These are phyloP conservation scores for Sphaerobolus stellatus DNA, from an alignment of 1,284 basidiomycete genomes.

Conservation along the genomic window DNA sequence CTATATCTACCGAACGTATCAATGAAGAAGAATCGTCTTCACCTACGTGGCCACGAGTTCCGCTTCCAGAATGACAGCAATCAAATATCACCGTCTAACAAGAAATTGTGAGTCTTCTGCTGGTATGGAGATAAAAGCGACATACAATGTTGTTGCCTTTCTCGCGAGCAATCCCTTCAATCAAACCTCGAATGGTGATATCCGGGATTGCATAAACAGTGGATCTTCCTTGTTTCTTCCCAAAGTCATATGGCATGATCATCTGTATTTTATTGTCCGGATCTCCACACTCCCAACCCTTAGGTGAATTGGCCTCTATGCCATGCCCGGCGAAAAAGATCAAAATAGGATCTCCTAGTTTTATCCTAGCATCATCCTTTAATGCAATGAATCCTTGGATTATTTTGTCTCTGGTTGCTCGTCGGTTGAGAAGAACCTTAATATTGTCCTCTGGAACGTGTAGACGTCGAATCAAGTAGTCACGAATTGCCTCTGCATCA, in stretches of 20 bases:
- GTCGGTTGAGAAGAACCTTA: slow-evolving; percentile 50
- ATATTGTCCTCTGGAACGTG: slow-evolving; percentile 60
- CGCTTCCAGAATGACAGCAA: slow-evolving; percentile 55
- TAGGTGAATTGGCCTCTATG: slow-evolving; percentile 46
- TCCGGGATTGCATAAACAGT: slow-evolving; percentile 62
- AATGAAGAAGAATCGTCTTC: slow-evolving; percentile 43
- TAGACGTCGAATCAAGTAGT: slow-evolving; percentile 54
- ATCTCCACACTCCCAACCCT: slow-evolving; percentile 6
- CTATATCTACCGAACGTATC: slow-evolving; percentile 57
- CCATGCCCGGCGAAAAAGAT: slow-evolving; percentile 74
- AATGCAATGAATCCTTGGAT: slow-evolving; percentile 57
- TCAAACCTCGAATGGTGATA: slow-evolving; percentile 58
- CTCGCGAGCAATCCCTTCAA: slow-evolving; percentile 47
- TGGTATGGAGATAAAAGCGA: too few relatives aligned
- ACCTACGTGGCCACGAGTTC: slow-evolving; percentile 36
- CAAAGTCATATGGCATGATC: slow-evolving; percentile 63
- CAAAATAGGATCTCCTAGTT: slow-evolving; percentile 59
- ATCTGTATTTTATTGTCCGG: slow-evolving; percentile 46
- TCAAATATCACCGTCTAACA: slow-evolving; percentile 57
- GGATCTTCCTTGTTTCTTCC: slow-evolving; percentile 48
- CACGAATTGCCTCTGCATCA: slow-evolving; percentile 31
- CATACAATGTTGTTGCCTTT: slow-evolving; percentile 63
- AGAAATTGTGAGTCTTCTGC: neutral
- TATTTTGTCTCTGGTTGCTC: slow-evolving; percentile 59
- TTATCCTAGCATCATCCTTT: slow-evolving; percentile 55